phyloP scores from a whole-genome alignment of 2,329 filamentous ascomycete genomes.

The Plectosphaerella cucumerina region DNA sequence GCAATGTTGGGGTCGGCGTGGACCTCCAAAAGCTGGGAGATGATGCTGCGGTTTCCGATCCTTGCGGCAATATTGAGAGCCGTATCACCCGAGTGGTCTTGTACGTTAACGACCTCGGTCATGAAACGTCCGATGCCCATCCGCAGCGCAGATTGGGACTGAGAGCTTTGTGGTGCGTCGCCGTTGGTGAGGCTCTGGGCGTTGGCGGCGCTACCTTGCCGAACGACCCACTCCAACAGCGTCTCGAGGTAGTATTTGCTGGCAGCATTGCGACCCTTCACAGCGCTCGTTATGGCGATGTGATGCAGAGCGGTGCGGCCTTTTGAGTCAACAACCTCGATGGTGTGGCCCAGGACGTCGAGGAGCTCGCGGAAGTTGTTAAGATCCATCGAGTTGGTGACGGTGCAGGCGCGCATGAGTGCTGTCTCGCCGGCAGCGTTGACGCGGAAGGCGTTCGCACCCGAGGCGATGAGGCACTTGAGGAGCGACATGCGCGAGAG shows the following conservation, averaged over 20 bases:
- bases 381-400: constrained; percentile 91
- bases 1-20: constrained; percentile 89
- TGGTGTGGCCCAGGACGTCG: constrained; percentile 82
- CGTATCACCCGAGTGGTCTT: constrained; percentile 91
- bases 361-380: constrained; percentile 86
- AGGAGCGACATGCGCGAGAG: constrained; percentile 81
- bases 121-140: constrained; percentile 93
- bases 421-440: constrained; percentile 90
- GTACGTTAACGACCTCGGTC: constrained; percentile 93
- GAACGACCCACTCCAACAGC: constrained; percentile 88
- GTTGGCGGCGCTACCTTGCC: constrained; percentile 61
- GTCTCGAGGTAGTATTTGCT: constrained; percentile 96
- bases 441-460: constrained; percentile 82
- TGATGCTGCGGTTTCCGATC: constrained; percentile 90
- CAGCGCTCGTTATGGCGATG: constrained; percentile 91
- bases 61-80: constrained; percentile 90
- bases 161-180: constrained; percentile 33
- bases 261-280: constrained; percentile 86
- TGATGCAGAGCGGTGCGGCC: constrained; percentile 92
- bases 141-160: constrained; percentile 45
- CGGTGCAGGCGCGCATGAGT: constrained; percentile 85
- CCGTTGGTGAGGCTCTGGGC: constrained; percentile 36
- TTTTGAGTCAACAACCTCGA: constrained; percentile 85
- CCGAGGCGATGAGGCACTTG: constrained; percentile 74
- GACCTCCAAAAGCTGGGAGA: constrained; percentile 93